Base-by-base conservation (phyloP, 2,329 filamentous ascomycete genomes). In the Aspergillus neotritici region DNA sequence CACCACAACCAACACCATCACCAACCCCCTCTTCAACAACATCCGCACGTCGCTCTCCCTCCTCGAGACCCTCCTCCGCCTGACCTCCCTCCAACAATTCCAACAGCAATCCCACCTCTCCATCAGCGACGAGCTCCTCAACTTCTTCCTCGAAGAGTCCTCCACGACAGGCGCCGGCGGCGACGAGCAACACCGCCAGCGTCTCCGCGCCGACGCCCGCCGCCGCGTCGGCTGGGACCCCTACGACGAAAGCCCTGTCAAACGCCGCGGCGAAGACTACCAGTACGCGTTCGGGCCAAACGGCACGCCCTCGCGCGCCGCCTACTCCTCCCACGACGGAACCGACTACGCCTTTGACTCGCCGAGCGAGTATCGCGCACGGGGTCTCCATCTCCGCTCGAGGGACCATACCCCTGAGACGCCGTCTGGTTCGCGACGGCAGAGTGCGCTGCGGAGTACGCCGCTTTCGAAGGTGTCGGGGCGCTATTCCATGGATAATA, bases 21-120 rank as follows among this genome's bases (percentile, higher is more conserved):
- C 65, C 68, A 53, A 83, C 74, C 51, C 67, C 76, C 51, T 55
- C 48, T 75, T 71, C 39, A 69, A 69, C 42, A 65, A 70, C 25
- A 78, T 86, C 53, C 79, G 78, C 41, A 83, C 82, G 1, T 85
- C 80, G 0, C 72, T 87, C 5, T 95, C 90, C 1, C 78, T 95
- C 7, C 78, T 96, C 41, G 90, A 96, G 65, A 93, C 91, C 73
- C 74, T 95, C 28, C 79, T 95, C 36, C 87, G 91, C 33, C 77
- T 96, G 36, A 83, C 86, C 4, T 87, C 88, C 15, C 78, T 95
- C 11, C 90, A 95, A 61, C 88, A 95, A 69, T 94, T 93, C 64
- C 86, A 94, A 61, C 90, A 96, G 71, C 78, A 81, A 32, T 89
- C 87, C 0, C 89, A 95, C 57, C 77, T 95, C n/a, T 80, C 87